phyloP scores from a whole-genome alignment of 1,139 yeast genomes.

The Zygosaccharomyces pseudobailii region DNA sequence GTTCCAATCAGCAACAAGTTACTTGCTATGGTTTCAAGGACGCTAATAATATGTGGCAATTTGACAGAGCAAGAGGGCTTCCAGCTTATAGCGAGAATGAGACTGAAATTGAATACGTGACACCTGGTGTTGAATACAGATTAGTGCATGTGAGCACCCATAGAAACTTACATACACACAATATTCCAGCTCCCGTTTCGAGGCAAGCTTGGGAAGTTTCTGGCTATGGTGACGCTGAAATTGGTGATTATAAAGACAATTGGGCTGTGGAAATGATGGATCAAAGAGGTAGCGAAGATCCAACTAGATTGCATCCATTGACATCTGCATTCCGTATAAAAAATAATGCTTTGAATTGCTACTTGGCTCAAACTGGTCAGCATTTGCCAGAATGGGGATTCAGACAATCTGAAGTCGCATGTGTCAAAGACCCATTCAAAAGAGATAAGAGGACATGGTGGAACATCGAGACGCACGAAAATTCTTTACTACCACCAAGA shows the following conservation, averaged over 20 bases:
- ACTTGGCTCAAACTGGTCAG: constrained; percentile 77
- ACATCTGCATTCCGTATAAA: constrained; percentile 79
- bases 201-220: constrained; percentile 78
- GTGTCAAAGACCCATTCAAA: constrained; percentile 67
- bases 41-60: constrained; percentile 81
- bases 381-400: constrained; percentile 96
- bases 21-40: constrained; percentile 94
- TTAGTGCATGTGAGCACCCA: constrained; percentile 76
- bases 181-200: constrained; percentile 73
- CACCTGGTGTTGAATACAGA: constrained; percentile 74
- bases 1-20: constrained; percentile 93
- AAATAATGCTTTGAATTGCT: constrained; percentile 68
- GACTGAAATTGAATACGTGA: constrained; percentile 51
- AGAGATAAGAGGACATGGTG: constrained; percentile 98
- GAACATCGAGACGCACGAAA: constrained; percentile 86
- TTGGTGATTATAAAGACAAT: constrained; percentile 90
- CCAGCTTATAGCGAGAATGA: constrained; percentile 50
- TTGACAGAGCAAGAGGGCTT: constrained; percentile 66
- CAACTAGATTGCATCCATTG: constrained; percentile 69
- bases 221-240: constrained; percentile 79
- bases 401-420: constrained; percentile 94
- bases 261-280: constrained; percentile 90
- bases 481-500: constrained; percentile 66
- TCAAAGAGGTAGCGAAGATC: constrained; percentile 67
- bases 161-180: constrained; percentile 87